phyloP scores from a whole-genome alignment of 371 early-diverging fungal genomes.

The Mucor sp. region DNA sequence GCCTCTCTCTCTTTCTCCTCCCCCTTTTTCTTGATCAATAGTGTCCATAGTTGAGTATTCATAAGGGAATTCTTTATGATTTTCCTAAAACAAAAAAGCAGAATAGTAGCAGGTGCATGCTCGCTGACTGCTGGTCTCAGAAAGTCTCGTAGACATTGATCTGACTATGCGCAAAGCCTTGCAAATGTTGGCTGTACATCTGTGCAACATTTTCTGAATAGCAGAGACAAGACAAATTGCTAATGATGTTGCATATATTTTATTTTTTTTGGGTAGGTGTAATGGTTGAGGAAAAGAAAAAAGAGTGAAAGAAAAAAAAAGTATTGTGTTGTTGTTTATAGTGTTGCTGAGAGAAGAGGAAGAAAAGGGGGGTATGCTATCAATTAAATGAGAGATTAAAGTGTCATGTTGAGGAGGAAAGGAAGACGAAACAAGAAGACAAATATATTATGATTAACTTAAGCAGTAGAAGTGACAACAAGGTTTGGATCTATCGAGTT shows the following conservation, averaged over 20 bases:
- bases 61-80: background rate
- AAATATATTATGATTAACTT: constrained; percentile 9
- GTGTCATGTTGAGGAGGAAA: constrained; percentile 4
- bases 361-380: constrained; percentile 23
- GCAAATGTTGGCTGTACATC: too few relatives aligned
- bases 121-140: background rate
- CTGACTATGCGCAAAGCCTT: too few relatives aligned
- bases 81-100: background rate
- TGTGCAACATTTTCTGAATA: too few relatives aligned
- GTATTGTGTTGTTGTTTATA: background rate
- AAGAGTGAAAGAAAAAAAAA: background rate
- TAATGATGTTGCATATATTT: too few relatives aligned
- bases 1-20: background rate
- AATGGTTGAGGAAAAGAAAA: background rate
- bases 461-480: constrained; percentile 6
- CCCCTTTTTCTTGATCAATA: background rate
- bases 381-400: constrained; percentile 15
- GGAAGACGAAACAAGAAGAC: constrained; percentile 2
- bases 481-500: constrained; percentile 27
- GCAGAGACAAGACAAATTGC: too few relatives aligned
- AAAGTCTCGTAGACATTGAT: background rate
- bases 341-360: constrained; percentile 2
- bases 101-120: background rate
- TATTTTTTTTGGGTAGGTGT: background rate
- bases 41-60: background rate